Conservation (phyloP, 2,329 filamentous ascomycete species). For the Penicillium sp. region DNA sequence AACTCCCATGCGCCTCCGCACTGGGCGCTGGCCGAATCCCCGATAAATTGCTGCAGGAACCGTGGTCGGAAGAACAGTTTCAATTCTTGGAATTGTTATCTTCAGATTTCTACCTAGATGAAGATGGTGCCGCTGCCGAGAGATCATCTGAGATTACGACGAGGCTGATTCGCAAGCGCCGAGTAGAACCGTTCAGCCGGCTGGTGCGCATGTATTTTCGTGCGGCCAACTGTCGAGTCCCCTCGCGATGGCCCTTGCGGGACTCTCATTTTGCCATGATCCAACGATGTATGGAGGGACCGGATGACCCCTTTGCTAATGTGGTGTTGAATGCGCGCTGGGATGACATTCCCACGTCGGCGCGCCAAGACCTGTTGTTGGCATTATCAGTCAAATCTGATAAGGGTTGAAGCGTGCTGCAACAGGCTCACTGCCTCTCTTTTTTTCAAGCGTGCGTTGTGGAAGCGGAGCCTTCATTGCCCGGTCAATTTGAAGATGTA, state of each 20-base stretch:
- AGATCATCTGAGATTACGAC: conserved; percentile 30
- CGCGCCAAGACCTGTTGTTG: conserved; percentile 23
- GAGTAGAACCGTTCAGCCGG: conserved; percentile 28
- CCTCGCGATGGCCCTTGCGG: conserved; percentile 30
- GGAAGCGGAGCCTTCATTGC: too few relatives aligned
- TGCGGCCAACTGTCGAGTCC: conserved; percentile 27
- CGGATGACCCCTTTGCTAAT: conserved; percentile 31
- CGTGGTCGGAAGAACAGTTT: conserved; percentile 37
- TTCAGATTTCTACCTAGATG: conserved; percentile 34
- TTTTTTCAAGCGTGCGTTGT: too few relatives aligned
- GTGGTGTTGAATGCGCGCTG: conserved; percentile 29
- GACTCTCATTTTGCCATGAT: conserved; percentile 28
- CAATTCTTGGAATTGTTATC: conserved; percentile 36
- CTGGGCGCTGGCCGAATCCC: conserved; percentile 32
- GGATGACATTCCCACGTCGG: conserved; percentile 23
- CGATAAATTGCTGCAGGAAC: conserved; percentile 31
- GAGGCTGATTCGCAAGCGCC: conserved; percentile 31
- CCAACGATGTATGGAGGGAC: conserved; percentile 22
- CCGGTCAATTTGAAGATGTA: too few relatives aligned
- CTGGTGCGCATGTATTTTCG: conserved; percentile 29
- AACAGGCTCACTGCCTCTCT: too few relatives aligned
- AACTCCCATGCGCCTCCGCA: conserved; percentile 26
- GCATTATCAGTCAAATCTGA: too few relatives aligned
- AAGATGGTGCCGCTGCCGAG: conserved; percentile 20
- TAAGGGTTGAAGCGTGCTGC: too few relatives aligned